Evolutionary conservation across 1,284 basidiomycete species (phyloP), one percentile per base, ranked within the genome.

Genomic region (Ustilago xerochloae): DNA sequence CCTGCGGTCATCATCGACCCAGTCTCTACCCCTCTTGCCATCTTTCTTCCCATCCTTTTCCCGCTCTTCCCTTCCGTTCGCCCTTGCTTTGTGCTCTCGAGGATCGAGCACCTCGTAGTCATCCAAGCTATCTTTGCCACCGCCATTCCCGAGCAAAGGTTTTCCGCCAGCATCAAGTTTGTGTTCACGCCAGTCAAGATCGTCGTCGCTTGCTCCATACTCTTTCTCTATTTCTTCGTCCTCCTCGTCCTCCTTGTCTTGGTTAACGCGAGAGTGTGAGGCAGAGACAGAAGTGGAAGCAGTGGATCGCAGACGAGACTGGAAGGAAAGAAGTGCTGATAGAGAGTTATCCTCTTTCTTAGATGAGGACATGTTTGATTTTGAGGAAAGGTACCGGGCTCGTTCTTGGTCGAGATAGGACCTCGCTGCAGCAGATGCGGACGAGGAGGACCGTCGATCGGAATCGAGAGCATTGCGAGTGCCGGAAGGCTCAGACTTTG

Each of bases 161-260:
- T 52, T 29, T 2, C 76, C 76, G 7, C 78, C 78, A 0, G 79
- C 74, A 24, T 79, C 67, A 15, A 78, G 63, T 0, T 63, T 69
- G 36, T 74, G 71, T 5, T 41, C 32, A 6, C 41, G 45, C 63
- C 62, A 72, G 22, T 64, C 63, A 22, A 60, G 39, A 52, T 82
- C 78, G 36, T 78, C 79, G 47, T 78, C 78, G 46, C 67, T 73
- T 2, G 74, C 64, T 7, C 81, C 81, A 49, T 81, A 83, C 49
- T 82, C 82, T 18, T 38, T 57, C 32, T 60, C 70, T 4, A 71
- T 56, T 13, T 65, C 59, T 10, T 75, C 75, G 3, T 62, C 75
- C 10, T 64, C 54, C 2, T 66, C 60, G 2, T 56, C 71, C 4
- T 56, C 35, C 15, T 47, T 38, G 13, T 15, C 16, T 35, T 39